A percentile compares a stretch with the other conserved stretches of the same genome.
phyloP scores from a whole-genome alignment of 2,329 filamentous ascomycete genomes.

The Cercospora berteroae region DNA sequence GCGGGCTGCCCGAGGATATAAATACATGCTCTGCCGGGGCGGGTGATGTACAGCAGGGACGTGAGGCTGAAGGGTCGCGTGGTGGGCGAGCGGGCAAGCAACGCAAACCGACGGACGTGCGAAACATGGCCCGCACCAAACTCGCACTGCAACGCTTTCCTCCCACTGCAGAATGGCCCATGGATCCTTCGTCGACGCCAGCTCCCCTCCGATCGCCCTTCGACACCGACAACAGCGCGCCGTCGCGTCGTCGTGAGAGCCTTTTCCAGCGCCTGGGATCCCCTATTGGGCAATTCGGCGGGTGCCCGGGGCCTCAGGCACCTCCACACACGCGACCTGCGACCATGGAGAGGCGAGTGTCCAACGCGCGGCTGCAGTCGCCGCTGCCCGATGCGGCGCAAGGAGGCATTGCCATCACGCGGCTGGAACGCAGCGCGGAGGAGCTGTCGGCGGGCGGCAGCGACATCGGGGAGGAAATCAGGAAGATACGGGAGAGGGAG shows the following conservation, averaged over 20 bases:
- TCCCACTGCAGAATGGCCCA: not conserved
- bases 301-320: not conserved
- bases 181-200: not conserved
- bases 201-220: not conserved
- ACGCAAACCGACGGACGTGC: not conserved
- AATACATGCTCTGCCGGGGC: not conserved
- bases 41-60: slow-evolving; percentile 10
- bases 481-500: slow-evolving; percentile 62
- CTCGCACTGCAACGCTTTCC: not conserved
- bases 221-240: not conserved
- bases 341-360: slow-evolving; percentile 9
- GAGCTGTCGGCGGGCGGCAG: slow-evolving; percentile 65
- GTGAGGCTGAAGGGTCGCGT: slow-evolving; percentile 8
- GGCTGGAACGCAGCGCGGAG: slow-evolving; percentile 73
- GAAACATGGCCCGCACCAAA: not conserved
- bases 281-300: slow-evolving; percentile 1
- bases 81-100: not conserved
- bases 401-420: slow-evolving; percentile 58
- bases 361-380: slow-evolving; percentile 5
- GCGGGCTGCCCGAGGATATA: not conserved
- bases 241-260: not conserved
- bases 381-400: slow-evolving; percentile 9
- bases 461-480: slow-evolving; percentile 75
- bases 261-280: not conserved
- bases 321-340: not conserved